Base-by-base conservation (phyloP, 352 stramenopile species). In the Phytophthora pistaciae region DNA sequence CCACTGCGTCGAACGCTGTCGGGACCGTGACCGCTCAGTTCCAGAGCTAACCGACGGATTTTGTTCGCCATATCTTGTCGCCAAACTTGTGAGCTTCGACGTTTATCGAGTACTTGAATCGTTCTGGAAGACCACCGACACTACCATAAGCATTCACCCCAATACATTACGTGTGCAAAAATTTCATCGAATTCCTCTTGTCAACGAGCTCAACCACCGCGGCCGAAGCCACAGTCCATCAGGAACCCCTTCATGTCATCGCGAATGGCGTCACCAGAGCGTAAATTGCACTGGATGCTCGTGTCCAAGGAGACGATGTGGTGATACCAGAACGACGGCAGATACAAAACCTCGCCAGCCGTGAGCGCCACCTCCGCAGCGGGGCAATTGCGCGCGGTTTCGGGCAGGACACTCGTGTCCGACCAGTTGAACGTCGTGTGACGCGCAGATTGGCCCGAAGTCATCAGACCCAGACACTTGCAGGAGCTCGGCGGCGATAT, bases 251-350 rank as follows among this genome's bases (percentile, higher is more conserved):
- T 60, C n/a, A 70, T 70, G 54, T 88, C 66, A n/a, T 75, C 40
- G 21, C 84, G 76, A 40, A 72, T 60, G 4, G 69, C 72, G 40
- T 80, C 65, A 0, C 82, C 80, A n/a, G 84, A 94, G 27, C 96
- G 84, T 27, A 95, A 78, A 75, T 99, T 99, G 83, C 96, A 99
- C 75, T 99, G 97, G 29, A 96, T 96, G 73, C 91, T 98, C 29
- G 97, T 93, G 69, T 97, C 92, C 13, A 99, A 79, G 44, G 91
- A 97, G 7, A 98, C 90, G 72, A 99, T 99, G 71, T 97, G 97
- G 77, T 99, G 97, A 74, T 99, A 98, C 93, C 94, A 99, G 64
- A 84, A 92, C 8, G 94, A 98, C 8, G 96, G 96, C 29, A 99
- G 74, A 76, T 99, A 99, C 27, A 99, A 70, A 9, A 98, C 92